Base-by-base conservation (phyloP, 2,329 filamentous ascomycete genomes). In the Monilinia fructigena region DNA sequence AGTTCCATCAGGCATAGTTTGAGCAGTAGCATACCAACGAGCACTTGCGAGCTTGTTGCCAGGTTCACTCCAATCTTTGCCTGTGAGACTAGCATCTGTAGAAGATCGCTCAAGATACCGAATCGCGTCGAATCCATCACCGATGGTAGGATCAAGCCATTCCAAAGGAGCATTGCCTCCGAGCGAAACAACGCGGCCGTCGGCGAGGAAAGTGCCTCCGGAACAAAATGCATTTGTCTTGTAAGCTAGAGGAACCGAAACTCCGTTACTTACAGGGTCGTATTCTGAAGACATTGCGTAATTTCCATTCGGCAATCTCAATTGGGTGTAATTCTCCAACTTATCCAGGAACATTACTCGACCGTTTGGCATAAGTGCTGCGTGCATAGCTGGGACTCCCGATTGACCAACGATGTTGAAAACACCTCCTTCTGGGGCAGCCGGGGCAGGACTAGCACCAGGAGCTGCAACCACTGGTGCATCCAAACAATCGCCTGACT, bases 371-470 rank as follows among this genome's bases (percentile, higher is more conserved):
- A 87, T 79, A 28, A 88, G 79, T 71, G 80, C 83, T 69, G 85
- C 85, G 71, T 86, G 85, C 86, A 88, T 88, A 20, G 81, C 84
- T 52, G 85, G 85, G n/a, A 87, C 85, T 70, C 86, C 86, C 63
- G 83, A 84, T 66, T 81, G 76, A 23, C 84, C 85, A 65, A 83
- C 78, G 47, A 85, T 74, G 2, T 76, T 75, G 70, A 86, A 81
- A 47, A 75, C 76, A 42, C 82, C 82, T 45, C 79, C 78, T 58
- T 80, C 80, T 18, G 78, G 72, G 65, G 79, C 79, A 18, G 74
- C 76, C 42, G 82, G 81, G 53, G 82, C 81, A 28, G 82, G 78
- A 65, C 68, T 72, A 14, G 75, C 69, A 26, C 72, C 72, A 35
- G 74, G 74, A 40, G 70, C 73, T 50, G 79, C 70, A 28, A 76